Evolutionary conservation across 1,139 yeast genomes (phyloP).

Genomic region (Hemisphaericaspora subhashii): DNA sequence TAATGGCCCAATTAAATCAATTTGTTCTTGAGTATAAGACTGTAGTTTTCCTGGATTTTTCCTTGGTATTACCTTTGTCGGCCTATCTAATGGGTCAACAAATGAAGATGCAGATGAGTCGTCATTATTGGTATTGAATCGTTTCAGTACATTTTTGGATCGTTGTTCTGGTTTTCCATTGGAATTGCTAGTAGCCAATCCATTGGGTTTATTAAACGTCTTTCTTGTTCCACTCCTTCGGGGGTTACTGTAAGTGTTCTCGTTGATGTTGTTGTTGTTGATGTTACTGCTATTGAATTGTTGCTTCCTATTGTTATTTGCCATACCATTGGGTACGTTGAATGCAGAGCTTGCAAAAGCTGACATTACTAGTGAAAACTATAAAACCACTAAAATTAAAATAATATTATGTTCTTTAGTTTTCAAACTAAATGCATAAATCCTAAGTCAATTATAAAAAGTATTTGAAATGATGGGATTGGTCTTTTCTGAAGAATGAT

Average conservation of each 20-base stretch:
- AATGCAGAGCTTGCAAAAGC: conserved; percentile 21
- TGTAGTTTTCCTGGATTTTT: conserved; percentile 23
- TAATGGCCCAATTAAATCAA: conserved; percentile 29
- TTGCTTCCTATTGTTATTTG: conserved; percentile 9
- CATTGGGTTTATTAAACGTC: conserved; percentile 12
- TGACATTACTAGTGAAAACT: too few relatives aligned
- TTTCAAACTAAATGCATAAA: too few relatives aligned
- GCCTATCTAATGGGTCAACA: conserved; percentile 20
- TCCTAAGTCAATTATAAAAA: too few relatives aligned
- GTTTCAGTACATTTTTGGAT: conserved; percentile 7
- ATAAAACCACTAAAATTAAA: too few relatives aligned
- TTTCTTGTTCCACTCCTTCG: conserved; percentile 20
- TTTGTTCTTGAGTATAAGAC: conserved; percentile 22
- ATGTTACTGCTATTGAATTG: conserved; percentile 3
- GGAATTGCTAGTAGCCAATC: conserved; percentile 8
- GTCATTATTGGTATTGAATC: conserved; percentile 6
- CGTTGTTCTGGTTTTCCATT: conserved; percentile 3
- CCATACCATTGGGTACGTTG: conserved; percentile 12
- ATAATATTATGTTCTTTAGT: too few relatives aligned
- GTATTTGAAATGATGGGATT: too few relatives aligned
- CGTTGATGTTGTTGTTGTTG: conserved; percentile 7
- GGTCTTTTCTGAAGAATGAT: too few relatives aligned
- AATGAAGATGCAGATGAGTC: conserved; percentile 2
- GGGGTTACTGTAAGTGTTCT: conserved; percentile 19
- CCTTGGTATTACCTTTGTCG: conserved; percentile 24